Base-by-base conservation (phyloP, 306 rosid species). In the cucumber (Cucumis sativus) region DNA sequence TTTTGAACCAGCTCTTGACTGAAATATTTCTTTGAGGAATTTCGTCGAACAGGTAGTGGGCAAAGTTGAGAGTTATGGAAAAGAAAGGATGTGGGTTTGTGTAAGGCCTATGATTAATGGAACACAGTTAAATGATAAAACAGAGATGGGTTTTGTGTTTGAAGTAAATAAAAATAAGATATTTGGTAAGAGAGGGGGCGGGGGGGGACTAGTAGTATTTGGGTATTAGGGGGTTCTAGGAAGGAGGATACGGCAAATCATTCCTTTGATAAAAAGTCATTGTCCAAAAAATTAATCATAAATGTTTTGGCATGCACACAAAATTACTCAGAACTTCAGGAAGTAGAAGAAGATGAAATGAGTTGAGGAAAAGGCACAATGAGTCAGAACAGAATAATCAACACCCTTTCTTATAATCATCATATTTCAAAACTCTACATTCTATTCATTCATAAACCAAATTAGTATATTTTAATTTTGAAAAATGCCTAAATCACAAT, bases 351-450 rank as follows among this genome's bases (percentile, higher is more conserved):
- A 49, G 56, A 59, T 77, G 78, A 82, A 77, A 40, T 82, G 80
- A 68, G 80, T 47, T 52, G 37, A 18, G 82, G 30, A 18, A 47
- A 47, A 51, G 80, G 33, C 85, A 75, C 82, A 83, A 76, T 35
- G 77, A 80, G 84, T 82, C 81, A 87, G 82, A 45, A 84, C 51
- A 47, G 82, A 45, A 84, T 14, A 47, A 47, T 88, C 78, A 88
- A 80, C 61, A 74, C 67, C 70, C 86, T 51, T 47, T 51, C 8
- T 51, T 15, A 4, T 33, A 33, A 33, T 33, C 37, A 33, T 33
- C 37, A 33, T 51, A 51, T 15, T 1, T 51, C n/a, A 5, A 51
- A 15, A 49, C 5, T 51, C 30, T 28, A 28, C 3, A 28, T 3
- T 51, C 17, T 15, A 51, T 51, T 51, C 6, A 51, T 47, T 47